Percentiles rank a stretch among this genome's conserved stretches.
Evolutionary conservation across 192 early-diverging fungal species (phyloP).

Genomic region (Kappamyces sp.): DNA sequence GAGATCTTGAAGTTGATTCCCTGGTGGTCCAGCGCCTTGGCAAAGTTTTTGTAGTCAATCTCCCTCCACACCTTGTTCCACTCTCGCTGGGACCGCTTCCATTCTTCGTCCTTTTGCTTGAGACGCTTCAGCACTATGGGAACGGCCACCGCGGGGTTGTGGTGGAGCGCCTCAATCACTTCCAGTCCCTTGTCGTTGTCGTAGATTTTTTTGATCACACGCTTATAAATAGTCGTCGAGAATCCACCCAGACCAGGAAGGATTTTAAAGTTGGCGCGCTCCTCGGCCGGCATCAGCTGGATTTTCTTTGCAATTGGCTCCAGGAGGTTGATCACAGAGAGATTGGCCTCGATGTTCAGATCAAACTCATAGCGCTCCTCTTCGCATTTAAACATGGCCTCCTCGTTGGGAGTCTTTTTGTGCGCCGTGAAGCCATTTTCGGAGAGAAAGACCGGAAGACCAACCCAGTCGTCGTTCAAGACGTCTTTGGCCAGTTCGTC

Average conservation of each 20-base stretch:
- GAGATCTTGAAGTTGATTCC: slow-evolving; percentile 81
- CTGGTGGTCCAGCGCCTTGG: slow-evolving; percentile 91
- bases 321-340: slow-evolving; percentile 80
- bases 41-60: slow-evolving; percentile 86
- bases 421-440: slow-evolving; percentile 89
- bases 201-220: slow-evolving; percentile 95
- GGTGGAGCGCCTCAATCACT: slow-evolving; percentile 87
- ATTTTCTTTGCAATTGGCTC: slow-evolving; percentile 86
- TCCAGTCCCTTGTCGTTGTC: slow-evolving; percentile 79
- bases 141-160: slow-evolving; percentile 83
- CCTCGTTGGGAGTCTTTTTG: slow-evolving; percentile 88
- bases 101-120: slow-evolving; percentile 98
- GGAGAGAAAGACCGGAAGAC: slow-evolving; percentile 85
- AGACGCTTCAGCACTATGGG: slow-evolving; percentile 90
- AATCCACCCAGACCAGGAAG: slow-evolving; percentile 74
- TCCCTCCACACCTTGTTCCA: slow-evolving; percentile 98
- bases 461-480: slow-evolving; percentile 93
- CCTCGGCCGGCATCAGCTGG: slow-evolving; percentile 73
- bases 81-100: slow-evolving; percentile 86
- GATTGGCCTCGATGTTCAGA: slow-evolving; percentile 91
- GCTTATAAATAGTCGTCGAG: slow-evolving; percentile 81
- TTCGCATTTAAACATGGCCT: slow-evolving; percentile 91
- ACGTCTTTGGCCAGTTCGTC: slow-evolving; percentile 89
- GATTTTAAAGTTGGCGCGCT: slow-evolving; percentile 64
- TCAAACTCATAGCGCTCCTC: slow-evolving; percentile 98